Conservation (phyloP, 2,329 filamentous ascomycete genomes). For the Trichophyton simii region DNA sequence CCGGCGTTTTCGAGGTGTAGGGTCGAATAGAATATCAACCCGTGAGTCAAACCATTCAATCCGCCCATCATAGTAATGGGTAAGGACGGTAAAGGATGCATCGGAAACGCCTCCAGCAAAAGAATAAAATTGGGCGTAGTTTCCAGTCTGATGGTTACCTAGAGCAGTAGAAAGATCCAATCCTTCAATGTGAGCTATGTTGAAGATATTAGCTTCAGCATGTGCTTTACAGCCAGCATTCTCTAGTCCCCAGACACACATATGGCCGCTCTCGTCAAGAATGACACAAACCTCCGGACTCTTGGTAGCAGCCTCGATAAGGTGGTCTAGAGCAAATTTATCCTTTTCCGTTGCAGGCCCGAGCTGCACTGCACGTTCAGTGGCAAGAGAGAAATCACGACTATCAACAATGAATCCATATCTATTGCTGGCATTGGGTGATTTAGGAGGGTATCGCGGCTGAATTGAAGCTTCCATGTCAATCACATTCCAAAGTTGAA, state of each 20-base stretch:
- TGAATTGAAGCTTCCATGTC: constrained; percentile 63
- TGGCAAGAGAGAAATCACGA: constrained; percentile 62
- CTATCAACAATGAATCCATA: constrained; percentile 77
- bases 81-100: constrained; percentile 57
- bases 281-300: constrained; percentile 79
- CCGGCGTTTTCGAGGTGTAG: constrained; percentile 46
- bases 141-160: constrained; percentile 23
- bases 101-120: constrained; percentile 54
- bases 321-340: constrained; percentile 64
- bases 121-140: constrained; percentile 57
- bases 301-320: constrained; percentile 74
- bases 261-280: constrained; percentile 67
- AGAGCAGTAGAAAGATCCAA: constrained; percentile 32
- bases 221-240: constrained; percentile 62
- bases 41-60: constrained; percentile 71
- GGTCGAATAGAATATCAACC: constrained; percentile 69
- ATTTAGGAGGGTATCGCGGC: constrained; percentile 35
- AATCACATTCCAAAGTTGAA: constrained; percentile 70
- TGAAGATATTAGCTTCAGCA: constrained; percentile 61
- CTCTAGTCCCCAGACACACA: constrained; percentile 89
- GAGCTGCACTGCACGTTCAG: constrained; percentile 53
- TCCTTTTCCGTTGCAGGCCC: constrained; percentile 45
- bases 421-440: constrained; percentile 35
- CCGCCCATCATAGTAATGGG: constrained; percentile 75
- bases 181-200: constrained; percentile 64